Base-by-base conservation (phyloP, 2,329 filamentous ascomycete genomes). In the Verticillium albo-atrum region DNA sequence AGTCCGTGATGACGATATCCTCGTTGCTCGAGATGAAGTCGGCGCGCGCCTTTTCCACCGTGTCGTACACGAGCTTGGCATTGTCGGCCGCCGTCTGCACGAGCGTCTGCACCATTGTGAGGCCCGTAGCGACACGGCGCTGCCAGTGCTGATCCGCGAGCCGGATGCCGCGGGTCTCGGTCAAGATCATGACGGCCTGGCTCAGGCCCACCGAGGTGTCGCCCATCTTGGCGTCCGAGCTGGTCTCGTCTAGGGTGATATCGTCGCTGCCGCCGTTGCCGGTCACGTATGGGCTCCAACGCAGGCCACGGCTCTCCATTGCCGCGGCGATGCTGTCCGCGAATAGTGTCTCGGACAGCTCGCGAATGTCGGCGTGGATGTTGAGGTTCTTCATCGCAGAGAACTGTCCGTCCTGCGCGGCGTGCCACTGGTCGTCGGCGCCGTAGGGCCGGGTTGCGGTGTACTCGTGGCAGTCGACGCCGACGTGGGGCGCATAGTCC, bases 321-420 rank as follows among this genome's bases (percentile, higher is more conserved):
- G 67, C 70, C 3, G 65, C 57, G 0, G 64, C 70, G 4, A 73
- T 67, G 0, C 63, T 66, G 20, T 65, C 66, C 0, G 68, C 65
- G 56, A 73, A 73, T 0, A 73, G 12, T 20, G 64, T 53, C 51
- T 73, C 71, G 0, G 70, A 68, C 2, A 73, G 42, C 4, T 63
- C 58, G 6, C 71, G 65, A 6, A 73, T 72, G 14, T 64, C 60
- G 9, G 62, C 42, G 54, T 73, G 63, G 50, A 73, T 72, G 4
- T 73, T 73, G 4, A 72, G 55, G 25, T 73, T 73, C 62, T 73
- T 73, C 2, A 70, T 70, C 1, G 71, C 70, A 0, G 71, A 71
- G 47, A 71, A 73, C 2, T 70, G 63, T 0, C 68, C 70, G 42
- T 50, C 42, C 1, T 68, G 58, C 7, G 58, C 55, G 27, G 60